Evolutionary conservation across 768 basidiomycete genomes (phyloP), one percentile per base, ranked within the genome.

Genomic region (Gloeophyllum trabeum): DNA sequence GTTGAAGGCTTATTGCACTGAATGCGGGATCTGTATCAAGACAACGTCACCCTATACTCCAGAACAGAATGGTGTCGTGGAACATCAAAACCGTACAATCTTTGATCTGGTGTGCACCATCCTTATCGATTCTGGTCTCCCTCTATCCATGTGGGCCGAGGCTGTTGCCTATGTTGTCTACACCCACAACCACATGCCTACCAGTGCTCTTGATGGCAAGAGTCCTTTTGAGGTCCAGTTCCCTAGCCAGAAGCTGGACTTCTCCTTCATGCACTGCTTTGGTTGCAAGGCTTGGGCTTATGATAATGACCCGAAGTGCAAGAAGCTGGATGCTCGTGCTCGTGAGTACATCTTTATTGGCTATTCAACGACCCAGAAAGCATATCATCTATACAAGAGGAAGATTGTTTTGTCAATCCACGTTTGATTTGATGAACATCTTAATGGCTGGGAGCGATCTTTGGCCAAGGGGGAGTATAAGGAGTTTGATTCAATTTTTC

Each of bases 11-110:
- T 16, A 44, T 2, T 60, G 60, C 0, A 55, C 43, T 0, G 39
- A 20, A 5, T 46, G 39, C 24, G 22, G n/a, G n/a, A n/a, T n/a
- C n/a, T n/a, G n/a, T n/a, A n/a, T n/a, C n/a, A n/a, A 41, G 30
- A 3, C 19, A 5, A 53, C 51, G 19, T 36, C 26, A 0, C 42
- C 46, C 6, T 13, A 54, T 16, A 50, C 53, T 0, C 57, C 50
- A 0, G 28, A 56, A 18, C 53, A 59, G 28, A 62, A 60, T 28
- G 51, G 59, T 2, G 43, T 51, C 34, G 51, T 50, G 0, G 58
- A 61, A 40, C 48, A 51, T 24, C 26, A 46, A 6, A 51, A 55
- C 37, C 41, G 50, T 16, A 55, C 54, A 4, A 7, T 50, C 2
- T 6, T 49, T 16, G 49, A 55, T 24, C 39, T 42, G 7, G 46